phyloP scores from a whole-genome alignment of 768 basidiomycete species.

The Lactifluus subvellereus region DNA sequence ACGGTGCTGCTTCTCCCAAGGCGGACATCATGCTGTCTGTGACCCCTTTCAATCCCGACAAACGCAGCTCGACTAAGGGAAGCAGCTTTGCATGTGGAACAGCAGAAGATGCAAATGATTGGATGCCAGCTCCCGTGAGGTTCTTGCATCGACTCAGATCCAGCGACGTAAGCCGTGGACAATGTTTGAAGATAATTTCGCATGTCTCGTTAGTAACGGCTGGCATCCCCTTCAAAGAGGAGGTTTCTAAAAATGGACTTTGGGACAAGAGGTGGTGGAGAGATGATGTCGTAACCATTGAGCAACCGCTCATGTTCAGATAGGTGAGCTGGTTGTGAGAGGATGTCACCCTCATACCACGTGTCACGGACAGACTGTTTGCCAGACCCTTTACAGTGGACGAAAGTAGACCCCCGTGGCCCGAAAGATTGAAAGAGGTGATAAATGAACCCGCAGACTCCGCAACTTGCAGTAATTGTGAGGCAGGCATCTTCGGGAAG shows the following conservation, averaged over 20 bases:
- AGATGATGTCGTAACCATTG: conserved; percentile 53
- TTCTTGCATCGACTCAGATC: conserved; percentile 69
- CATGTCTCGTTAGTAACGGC: conserved; percentile 73
- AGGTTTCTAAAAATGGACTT: conserved; percentile 50
- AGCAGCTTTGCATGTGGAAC: conserved; percentile 44
- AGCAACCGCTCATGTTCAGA: conserved; percentile 71
- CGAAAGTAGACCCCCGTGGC: conserved; percentile 49
- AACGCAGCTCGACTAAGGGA: conserved; percentile 52
- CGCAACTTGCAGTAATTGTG: conserved; percentile 49
- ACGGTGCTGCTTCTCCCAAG: conserved; percentile 62
- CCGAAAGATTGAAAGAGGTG: conserved; percentile 53
- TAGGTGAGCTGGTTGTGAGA: conserved; percentile 61
- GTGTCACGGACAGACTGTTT: conserved; percentile 46
- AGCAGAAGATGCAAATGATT: conserved; percentile 40
- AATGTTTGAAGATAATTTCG: conserved; percentile 55
- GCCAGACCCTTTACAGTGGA: conserved; percentile 48
- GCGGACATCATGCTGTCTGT: conserved; percentile 56
- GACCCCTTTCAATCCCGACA: conserved; percentile 62
- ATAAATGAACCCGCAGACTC: conserved; percentile 59
- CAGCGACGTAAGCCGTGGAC: conserved; percentile 49
- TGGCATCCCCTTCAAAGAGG: conserved; percentile 62
- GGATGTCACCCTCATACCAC: conserved; percentile 31
- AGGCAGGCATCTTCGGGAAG: conserved; percentile 52
- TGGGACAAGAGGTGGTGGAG: conserved; percentile 64
- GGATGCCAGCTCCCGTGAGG: conserved; percentile 60